Conservation (phyloP, 345 rosid genomes). For the Zanthoxylum bungeanum region DNA sequence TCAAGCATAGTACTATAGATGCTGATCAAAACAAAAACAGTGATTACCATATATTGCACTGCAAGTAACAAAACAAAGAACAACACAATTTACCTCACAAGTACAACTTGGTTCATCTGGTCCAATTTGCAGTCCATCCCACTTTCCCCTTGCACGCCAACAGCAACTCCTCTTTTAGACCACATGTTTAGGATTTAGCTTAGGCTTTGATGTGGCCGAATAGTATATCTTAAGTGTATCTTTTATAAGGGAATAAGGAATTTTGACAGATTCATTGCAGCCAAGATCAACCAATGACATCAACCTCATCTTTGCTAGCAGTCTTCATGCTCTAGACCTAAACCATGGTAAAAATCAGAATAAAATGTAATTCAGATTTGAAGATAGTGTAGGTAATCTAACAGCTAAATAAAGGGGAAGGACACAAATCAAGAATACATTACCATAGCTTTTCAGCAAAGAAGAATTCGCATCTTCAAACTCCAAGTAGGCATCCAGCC, state of each 20-base stretch:
- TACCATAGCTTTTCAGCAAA: slow-evolving; percentile 74
- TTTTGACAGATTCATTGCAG: slow-evolving; percentile 60
- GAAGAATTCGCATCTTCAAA: slow-evolving; percentile 71
- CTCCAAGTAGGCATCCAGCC: slow-evolving; percentile 70
- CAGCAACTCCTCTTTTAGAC: too few species aligned
- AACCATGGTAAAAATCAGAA: slow-evolving; percentile 9
- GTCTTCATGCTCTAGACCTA: slow-evolving; percentile 87
- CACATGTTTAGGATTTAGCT: too few species aligned
- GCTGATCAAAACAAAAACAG: slow-evolving; percentile 13
- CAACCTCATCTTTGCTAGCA: slow-evolving; percentile 84
- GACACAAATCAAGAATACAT: background rate
- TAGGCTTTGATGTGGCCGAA: too few species aligned
- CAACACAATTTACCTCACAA: slow-evolving; percentile 58
- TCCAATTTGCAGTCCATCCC: slow-evolving; percentile 87
- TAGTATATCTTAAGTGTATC: slow-evolving; percentile 64
- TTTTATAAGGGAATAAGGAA: slow-evolving; percentile 63
- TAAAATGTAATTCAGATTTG: background rate
- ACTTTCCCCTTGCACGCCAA: too few species aligned
- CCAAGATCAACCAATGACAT: slow-evolving; percentile 83
- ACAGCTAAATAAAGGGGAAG: background rate
- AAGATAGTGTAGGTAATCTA: background rate
- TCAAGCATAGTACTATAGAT: slow-evolving; percentile 73
- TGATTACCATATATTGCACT: background rate
- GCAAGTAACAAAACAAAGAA: background rate
- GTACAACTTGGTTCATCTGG: slow-evolving; percentile 80